Conservation (phyloP, 768 basidiomycete species). For the Suillus discolor region DNA sequence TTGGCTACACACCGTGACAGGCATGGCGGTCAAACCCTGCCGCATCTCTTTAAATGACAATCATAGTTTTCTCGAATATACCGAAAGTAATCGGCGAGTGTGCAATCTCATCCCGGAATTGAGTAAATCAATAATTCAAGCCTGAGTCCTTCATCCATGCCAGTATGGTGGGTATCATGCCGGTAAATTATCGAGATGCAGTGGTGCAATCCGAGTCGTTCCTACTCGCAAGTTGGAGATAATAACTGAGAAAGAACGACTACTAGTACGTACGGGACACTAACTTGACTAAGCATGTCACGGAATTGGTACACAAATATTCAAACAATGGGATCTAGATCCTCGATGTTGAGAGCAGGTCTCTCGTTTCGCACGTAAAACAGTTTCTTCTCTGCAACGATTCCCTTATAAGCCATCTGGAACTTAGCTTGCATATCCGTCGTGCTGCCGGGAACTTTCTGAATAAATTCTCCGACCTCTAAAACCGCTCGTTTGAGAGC, state of each 20-base stretch:
- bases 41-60: no score
- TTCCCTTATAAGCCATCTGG: conserved; percentile 34
- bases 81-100: no score
- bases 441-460: conserved; percentile 22
- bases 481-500: conserved; percentile 30
- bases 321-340: conserved; percentile 9
- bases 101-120: no score
- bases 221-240: not conserved
- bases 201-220: no score
- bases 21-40: no score
- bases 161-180: no score
- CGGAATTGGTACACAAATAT: not conserved
- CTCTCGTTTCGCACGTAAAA: not conserved
- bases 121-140: no score
- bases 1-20: no score
- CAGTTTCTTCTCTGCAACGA: conserved; percentile 24
- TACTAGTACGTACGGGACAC: not conserved
- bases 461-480: conserved; percentile 31
- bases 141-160: no score
- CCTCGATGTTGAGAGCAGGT: conserved; percentile 27
- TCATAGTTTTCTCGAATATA: no score
- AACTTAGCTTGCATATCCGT: conserved; percentile 28
- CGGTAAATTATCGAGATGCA: not conserved
- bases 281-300: not conserved
- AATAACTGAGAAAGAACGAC: not conserved